Evolutionary conservation across 225 moss, liverwort and hornwort genomes (phyloP).

Genomic region (Bryum argenteum): DNA sequence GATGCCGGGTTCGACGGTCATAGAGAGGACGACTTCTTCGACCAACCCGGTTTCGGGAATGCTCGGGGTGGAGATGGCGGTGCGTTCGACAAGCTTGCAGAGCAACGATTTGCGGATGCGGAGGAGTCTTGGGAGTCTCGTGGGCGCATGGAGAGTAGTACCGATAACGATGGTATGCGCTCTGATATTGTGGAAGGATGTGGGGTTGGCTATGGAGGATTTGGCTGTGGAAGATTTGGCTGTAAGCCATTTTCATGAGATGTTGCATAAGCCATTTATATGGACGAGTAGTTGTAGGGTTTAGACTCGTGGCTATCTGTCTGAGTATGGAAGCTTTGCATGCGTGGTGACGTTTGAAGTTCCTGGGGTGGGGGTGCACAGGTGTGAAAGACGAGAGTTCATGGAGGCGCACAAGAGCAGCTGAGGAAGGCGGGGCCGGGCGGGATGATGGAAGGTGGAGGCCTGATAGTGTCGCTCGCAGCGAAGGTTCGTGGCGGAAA

Average conservation of each 20-base stretch:
- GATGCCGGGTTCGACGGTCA: conserved; percentile 81
- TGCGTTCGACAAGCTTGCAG: conserved; percentile 62
- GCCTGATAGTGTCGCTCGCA: conserved; percentile 64
- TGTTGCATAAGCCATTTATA: neutral
- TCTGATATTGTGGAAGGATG: neutral
- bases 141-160: conserved; percentile 33
- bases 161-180: conserved; percentile 51
- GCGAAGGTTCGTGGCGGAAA: conserved; percentile 91
- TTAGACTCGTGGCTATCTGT: neutral
- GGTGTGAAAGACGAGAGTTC: conserved; percentile 73
- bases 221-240: neutral
- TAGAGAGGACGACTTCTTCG: conserved; percentile 91
- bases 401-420: conserved; percentile 74
- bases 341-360: neutral
- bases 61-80: conserved; percentile 57
- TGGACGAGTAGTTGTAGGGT: neutral
- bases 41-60: conserved; percentile 66
- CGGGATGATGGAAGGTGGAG: conserved; percentile 85
- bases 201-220: neutral
- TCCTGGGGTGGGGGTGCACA: conserved; percentile 23
- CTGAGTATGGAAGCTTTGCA: neutral
- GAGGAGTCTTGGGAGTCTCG: conserved; percentile 71
- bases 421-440: conserved; percentile 61
- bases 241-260: neutral
- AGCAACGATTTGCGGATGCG: conserved; percentile 71